Conservation (phyloP, 2,329 filamentous ascomycete species). For the Alternaria consortialis region DNA sequence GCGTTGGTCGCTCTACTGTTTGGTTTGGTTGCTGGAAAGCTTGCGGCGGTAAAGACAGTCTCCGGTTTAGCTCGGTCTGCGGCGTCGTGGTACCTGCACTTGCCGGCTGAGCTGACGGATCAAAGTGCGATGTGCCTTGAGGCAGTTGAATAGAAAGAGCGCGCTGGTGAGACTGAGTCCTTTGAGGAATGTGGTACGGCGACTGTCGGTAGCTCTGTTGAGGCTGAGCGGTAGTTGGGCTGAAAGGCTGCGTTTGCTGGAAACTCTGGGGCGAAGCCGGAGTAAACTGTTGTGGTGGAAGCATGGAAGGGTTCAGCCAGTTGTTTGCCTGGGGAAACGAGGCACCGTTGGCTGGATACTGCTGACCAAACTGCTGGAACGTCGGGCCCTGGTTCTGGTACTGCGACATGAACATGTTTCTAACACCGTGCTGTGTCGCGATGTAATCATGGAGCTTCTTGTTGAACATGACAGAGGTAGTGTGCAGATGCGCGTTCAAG, state of each 20-base stretch:
- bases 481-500: slow-evolving; percentile 70
- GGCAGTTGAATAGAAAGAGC: slow-evolving; percentile 57
- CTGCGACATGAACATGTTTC: slow-evolving; percentile 54
- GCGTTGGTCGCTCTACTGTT: slow-evolving; percentile 20
- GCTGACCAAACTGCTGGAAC: slow-evolving; percentile 26
- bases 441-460: slow-evolving; percentile 68
- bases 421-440: slow-evolving; percentile 65
- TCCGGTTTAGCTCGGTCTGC: slow-evolving; percentile 45
- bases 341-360: slow-evolving; percentile 34
- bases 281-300: slow-evolving; percentile 46
- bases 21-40: slow-evolving; percentile 32
- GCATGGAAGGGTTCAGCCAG: slow-evolving; percentile 44
- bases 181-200: slow-evolving; percentile 58
- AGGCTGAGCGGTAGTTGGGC: slow-evolving; percentile 33
- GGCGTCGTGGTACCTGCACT: slow-evolving; percentile 29
- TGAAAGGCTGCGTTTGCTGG: slow-evolving; percentile 30
- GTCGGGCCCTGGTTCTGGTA: slow-evolving; percentile 29
- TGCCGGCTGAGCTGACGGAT: slow-evolving; percentile 33
- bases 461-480: slow-evolving; percentile 68
- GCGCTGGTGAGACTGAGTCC: slow-evolving; percentile 51
- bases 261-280: slow-evolving; percentile 37
- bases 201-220: slow-evolving; percentile 52
- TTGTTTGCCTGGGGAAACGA: slow-evolving; percentile 33
- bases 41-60: slow-evolving; percentile 56
- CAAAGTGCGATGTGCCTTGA: slow-evolving; percentile 45